A percentile compares a stretch with the other conserved stretches of the same genome.
These are phyloP conservation scores for Penicillium sp. DNA, from an alignment of 2,329 filamentous ascomycete species.

Conservation along the genomic window DNA sequence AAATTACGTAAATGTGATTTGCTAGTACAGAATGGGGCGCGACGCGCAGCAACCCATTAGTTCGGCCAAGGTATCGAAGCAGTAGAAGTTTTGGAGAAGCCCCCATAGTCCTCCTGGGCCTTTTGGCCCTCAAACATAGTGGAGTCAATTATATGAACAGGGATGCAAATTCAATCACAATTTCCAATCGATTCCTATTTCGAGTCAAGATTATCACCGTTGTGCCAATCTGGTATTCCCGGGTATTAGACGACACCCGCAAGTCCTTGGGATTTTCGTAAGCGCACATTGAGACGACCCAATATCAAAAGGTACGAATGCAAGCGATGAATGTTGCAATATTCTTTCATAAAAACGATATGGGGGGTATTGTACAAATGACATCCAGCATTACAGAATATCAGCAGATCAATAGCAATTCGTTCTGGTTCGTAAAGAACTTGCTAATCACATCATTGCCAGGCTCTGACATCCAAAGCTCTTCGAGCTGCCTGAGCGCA, in stretches of 20 bases:
- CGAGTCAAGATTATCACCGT: no score
- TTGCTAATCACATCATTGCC: constrained; percentile 9
- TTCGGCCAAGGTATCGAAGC: background rate
- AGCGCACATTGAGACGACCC: no score
- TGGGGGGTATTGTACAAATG: background rate
- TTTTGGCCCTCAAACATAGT: no score
- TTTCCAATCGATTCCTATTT: no score
- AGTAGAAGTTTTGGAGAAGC: background rate
- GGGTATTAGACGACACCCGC: no score
- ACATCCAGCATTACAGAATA: background rate
- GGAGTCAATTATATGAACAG: no score
- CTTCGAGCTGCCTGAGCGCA: constrained; percentile 16
- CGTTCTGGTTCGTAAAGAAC: constrained; percentile 18
- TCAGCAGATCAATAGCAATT: constrained; percentile 19
- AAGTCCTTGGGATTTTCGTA: no score
- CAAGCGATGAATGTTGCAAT: background rate
- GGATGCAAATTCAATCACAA: no score
- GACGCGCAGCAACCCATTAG: background rate
- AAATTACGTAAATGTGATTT: background rate
- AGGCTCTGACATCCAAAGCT: constrained; percentile 14
- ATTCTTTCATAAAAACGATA: background rate
- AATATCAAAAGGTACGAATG: no score
- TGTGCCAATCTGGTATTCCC: no score
- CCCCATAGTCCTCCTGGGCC: no score
- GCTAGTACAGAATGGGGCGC: background rate